Evolutionary conservation across 2,329 filamentous ascomycete genomes (phyloP).

Genomic region (Aureobasidium lini): DNA sequence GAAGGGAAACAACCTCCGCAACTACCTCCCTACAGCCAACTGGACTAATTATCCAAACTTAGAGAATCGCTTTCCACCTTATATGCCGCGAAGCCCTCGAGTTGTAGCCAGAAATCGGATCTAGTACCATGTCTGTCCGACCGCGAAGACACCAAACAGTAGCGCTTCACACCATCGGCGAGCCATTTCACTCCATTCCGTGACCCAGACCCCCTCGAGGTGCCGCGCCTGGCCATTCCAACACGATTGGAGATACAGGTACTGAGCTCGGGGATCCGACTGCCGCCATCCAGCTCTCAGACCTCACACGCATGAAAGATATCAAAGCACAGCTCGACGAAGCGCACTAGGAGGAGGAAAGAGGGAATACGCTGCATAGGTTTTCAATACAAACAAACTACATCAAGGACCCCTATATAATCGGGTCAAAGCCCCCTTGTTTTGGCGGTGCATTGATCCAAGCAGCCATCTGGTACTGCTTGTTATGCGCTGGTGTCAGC

Average conservation of each 20-base stretch:
- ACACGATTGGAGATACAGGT: too few species aligned
- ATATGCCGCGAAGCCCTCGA: too few species aligned
- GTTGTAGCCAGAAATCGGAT: too few species aligned
- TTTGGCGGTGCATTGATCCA: not conserved
- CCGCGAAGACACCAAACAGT: too few species aligned
- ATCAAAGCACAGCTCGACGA: not conserved
- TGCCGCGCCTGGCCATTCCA: too few species aligned
- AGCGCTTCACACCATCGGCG: too few species aligned
- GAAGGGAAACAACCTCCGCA: not conserved
- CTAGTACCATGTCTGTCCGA: too few species aligned
- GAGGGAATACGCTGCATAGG: not conserved
- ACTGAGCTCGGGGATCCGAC: too few species aligned
- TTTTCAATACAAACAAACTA: not conserved
- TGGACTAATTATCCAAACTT: too few species aligned
- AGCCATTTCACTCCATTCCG: too few species aligned
- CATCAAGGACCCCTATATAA: not conserved
- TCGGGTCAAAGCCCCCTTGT: not conserved
- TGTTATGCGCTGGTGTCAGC: not conserved
- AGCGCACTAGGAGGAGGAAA: not conserved
- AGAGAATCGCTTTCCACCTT: too few species aligned
- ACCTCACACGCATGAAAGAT: not conserved
- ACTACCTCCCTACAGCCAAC: not conserved
- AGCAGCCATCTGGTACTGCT: not conserved
- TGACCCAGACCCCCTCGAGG: too few species aligned
- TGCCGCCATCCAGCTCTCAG: not conserved